A percentile compares a stretch with the other conserved stretches of the same genome.
phyloP scores from a whole-genome alignment of 1,284 basidiomycete species.

The Cryptococcus sp. region DNA sequence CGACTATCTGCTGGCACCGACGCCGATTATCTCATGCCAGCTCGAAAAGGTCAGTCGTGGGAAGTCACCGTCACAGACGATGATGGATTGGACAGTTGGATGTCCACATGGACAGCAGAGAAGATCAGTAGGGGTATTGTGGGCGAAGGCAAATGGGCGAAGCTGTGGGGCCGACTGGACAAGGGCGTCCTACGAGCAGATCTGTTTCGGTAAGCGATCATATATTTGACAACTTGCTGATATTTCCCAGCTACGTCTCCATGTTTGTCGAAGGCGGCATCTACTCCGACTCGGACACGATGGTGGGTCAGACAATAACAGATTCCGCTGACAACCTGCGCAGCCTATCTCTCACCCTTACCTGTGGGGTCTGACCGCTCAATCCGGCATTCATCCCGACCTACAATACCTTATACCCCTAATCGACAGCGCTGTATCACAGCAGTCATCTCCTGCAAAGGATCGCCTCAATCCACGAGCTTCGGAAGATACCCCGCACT shows the following conservation, averaged over 20 bases:
- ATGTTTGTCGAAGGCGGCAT: constrained; percentile 43
- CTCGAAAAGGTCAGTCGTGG: constrained; percentile 23
- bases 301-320: constrained; percentile 17
- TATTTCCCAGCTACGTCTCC: constrained; percentile 26
- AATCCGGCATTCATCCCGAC: constrained; percentile 24
- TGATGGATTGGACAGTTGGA: constrained; percentile 24
- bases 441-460: neutral
- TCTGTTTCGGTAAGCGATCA: constrained; percentile 31
- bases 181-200: constrained; percentile 33
- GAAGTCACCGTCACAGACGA: constrained; percentile 28
- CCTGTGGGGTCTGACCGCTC: constrained; percentile 34
- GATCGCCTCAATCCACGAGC: constrained; percentile 13
- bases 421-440: neutral
- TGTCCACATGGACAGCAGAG: constrained; percentile 33
- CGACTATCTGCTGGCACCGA: constrained; percentile 1
- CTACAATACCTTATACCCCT: constrained; percentile 19
- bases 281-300: constrained; percentile 43
- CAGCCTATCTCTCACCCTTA: constrained; percentile 42
- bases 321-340: neutral
- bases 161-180: constrained; percentile 32
- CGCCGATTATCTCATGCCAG: constrained; percentile 13
- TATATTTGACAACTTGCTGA: constrained; percentile 3
- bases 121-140: constrained; percentile 15
- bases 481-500: constrained; percentile 3
- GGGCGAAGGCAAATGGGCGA: constrained; percentile 14